These are phyloP conservation scores for Discostella stelligeroides DNA, from an alignment of 108 stramenopile species.

Conservation along the genomic window DNA sequence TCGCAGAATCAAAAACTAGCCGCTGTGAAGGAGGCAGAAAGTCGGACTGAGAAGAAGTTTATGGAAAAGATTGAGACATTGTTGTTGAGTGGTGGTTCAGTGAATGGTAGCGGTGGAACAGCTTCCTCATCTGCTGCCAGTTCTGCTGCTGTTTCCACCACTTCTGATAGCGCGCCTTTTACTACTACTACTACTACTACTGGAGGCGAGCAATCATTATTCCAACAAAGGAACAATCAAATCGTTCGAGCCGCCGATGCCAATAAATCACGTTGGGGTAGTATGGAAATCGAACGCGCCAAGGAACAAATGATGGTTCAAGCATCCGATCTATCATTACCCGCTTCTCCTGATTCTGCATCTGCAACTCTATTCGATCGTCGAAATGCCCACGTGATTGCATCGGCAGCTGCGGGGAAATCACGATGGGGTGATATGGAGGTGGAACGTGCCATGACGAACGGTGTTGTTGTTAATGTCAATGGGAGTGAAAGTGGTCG, in stretches of 20 bases:
- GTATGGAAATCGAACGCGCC: slow-evolving; percentile 33
- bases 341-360: slow-evolving; percentile 5
- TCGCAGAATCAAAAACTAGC: slow-evolving; percentile 58
- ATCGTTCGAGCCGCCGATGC: slow-evolving; percentile 38
- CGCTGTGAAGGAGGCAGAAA: slow-evolving; percentile 56
- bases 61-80: slow-evolving; percentile 40
- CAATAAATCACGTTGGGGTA: slow-evolving; percentile 52
- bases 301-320: neutral
- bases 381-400: slow-evolving; percentile 65
- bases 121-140: slow-evolving; percentile 12
- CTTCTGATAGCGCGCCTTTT: no score
- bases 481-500: no score
- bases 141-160: neutral
- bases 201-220: slow-evolving; percentile 19
- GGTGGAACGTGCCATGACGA: slow-evolving; percentile 24
- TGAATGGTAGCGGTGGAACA: slow-evolving; percentile 1
- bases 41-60: slow-evolving; percentile 51
- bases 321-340: slow-evolving; percentile 17
- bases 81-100: slow-evolving; percentile 7
- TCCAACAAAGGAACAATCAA: slow-evolving; percentile 45
- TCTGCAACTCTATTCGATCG: slow-evolving; percentile 36
- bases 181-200: neutral
- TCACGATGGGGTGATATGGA: slow-evolving; percentile 82
- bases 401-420: slow-evolving; percentile 70
- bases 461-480: slow-evolving; percentile 8